phyloP scores from a whole-genome alignment of 1,139 yeast species.

The Diutina sp. region DNA sequence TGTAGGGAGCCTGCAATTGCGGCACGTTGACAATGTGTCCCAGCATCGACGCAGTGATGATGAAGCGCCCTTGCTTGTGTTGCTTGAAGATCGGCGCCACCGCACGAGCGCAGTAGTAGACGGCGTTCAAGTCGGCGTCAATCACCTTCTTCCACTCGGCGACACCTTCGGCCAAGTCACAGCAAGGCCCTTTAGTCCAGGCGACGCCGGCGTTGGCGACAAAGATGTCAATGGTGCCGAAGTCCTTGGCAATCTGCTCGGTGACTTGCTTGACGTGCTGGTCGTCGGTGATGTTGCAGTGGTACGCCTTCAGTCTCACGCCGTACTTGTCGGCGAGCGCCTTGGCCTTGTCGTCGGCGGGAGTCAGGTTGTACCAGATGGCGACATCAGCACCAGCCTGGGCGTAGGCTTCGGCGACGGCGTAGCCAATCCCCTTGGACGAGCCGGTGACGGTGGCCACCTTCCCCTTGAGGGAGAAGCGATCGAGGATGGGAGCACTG shows the following conservation, averaged over 20 bases:
- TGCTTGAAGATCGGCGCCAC: constrained; percentile 62
- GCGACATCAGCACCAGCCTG: constrained; percentile 86
- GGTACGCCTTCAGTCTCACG: constrained; percentile 57
- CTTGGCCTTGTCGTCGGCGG: constrained; percentile 18
- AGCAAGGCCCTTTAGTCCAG: constrained; percentile 63
- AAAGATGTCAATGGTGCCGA: constrained; percentile 66
- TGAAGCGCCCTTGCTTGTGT: constrained; percentile 58
- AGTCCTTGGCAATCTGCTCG: constrained; percentile 49
- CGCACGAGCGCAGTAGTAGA: constrained; percentile 59
- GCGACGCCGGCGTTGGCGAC: constrained; percentile 91
- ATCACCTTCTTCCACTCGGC: constrained; percentile 36
- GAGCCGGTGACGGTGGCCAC: constrained; percentile 87
- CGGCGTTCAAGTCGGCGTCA: constrained; percentile 53
- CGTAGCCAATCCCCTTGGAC: constrained; percentile 74
- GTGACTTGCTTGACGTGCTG: constrained; percentile 47
- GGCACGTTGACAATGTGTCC: constrained; percentile 77
- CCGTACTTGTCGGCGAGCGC: constrained; percentile 48
- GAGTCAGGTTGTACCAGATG: constrained; percentile 57
- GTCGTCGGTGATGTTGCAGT: constrained; percentile 52
- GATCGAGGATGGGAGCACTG: constrained; percentile 21
- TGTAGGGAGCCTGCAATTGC: constrained; percentile 75
- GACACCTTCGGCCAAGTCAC: constrained; percentile 35
- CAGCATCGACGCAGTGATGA: constrained; percentile 77
- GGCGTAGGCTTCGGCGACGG: constrained; percentile 76
- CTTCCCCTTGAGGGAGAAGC: constrained; percentile 66